Evolutionary conservation across 257 asterid genomes (phyloP), one percentile per base, ranked within the genome.

Genomic region (Euphrasia confusa): DNA sequence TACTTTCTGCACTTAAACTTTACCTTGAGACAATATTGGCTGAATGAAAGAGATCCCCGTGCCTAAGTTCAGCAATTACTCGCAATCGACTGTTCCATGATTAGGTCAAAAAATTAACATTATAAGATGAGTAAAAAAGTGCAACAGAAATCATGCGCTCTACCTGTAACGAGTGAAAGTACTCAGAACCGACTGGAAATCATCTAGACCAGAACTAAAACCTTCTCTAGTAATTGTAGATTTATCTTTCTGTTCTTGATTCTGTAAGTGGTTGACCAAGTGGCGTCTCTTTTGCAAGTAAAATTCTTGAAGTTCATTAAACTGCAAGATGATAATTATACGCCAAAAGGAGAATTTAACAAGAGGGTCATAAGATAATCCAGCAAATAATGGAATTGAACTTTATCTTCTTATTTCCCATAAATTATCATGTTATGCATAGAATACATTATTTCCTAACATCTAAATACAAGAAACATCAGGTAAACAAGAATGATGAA

Each of bases 11-110:
- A 42, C 54, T 67, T 49, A 53, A 66, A 69, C 54, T 14, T 74
- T 80, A 82, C 96, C 96, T 88, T 52, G 96, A 88, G 32, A 88
- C 93, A 37, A 88, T 88, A 78, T 88, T 88, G 82, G 95, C 86
- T 3, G 95, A 71, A 75, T 83, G 92, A 72, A 88, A 85, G 69
- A 85, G 81, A 73, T 88, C 96, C 52, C 80, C 93, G 71, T 88
- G 90, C 73, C 86, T 79, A 61, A 85, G 83, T 71, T 88, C 92
- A 69, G 96, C 92, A 80, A 88, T 79, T 58, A 88, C 96, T 75
- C 92, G 76, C 59, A 88, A 73, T 42, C 95, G 96, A 79, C 96
- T 88, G 88, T 63, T 67, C 26, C 64, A 74, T 68, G 67, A 70
- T 63, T 69, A 74, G 64, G 42, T 35, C 53, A n/a, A 1, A 60